A percentile compares a stretch with the other conserved stretches of the same genome.
phyloP scores from a whole-genome alignment of 116 monocot species.

The Phalaenopsis hybrid region DNA sequence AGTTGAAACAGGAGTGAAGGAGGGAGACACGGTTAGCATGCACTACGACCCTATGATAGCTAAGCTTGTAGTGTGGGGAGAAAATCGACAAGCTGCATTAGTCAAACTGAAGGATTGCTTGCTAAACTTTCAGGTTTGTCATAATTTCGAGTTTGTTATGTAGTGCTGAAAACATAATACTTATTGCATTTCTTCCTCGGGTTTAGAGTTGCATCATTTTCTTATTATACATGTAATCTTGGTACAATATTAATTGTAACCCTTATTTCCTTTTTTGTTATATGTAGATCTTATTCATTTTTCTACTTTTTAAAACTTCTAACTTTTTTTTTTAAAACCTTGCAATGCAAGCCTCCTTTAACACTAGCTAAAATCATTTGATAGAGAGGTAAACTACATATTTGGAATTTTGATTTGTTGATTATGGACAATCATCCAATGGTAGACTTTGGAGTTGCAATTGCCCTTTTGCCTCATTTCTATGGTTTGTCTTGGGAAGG shows the following conservation, averaged over 20 bases:
- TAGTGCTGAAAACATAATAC: neutral
- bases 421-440: neutral
- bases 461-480: neutral
- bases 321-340: neutral
- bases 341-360: no score
- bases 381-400: neutral
- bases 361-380: no score
- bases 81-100: conserved; percentile 73
- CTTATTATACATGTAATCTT: neutral
- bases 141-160: neutral
- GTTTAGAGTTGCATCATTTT: neutral
- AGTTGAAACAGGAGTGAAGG: conserved; percentile 92
- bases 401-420: neutral
- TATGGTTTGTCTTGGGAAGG: neutral
- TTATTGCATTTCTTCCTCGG: neutral
- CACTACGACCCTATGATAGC: conserved; percentile 99
- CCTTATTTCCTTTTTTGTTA: neutral
- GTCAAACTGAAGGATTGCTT: conserved; percentile 75
- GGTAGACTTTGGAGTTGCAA: neutral
- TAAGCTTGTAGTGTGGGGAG: conserved; percentile 98
- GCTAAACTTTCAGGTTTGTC: conserved; percentile 76
- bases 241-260: neutral
- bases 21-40: conserved; percentile 86
- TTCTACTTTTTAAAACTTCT: neutral
- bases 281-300: neutral